These are phyloP conservation scores for Nevesoporus exiguus DNA, from an alignment of 768 basidiomycete species.

Conservation along the genomic window DNA sequence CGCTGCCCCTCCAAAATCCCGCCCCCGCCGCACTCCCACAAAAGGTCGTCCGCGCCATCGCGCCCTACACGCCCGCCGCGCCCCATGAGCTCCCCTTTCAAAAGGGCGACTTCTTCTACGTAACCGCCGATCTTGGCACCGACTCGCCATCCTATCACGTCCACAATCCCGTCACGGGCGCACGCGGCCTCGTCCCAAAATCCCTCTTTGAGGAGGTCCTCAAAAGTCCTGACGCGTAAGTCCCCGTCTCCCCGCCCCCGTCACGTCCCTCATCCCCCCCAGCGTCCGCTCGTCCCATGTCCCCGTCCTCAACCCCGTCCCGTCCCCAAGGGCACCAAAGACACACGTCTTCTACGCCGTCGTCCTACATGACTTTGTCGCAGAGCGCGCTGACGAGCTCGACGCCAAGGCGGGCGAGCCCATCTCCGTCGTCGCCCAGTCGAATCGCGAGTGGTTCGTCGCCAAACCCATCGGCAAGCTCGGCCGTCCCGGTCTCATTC, in stretches of 20 bases:
- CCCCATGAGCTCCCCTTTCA: conserved; percentile 88
- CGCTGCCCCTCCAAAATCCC: conserved; percentile 54
- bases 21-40: conserved; percentile 79
- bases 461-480: conserved; percentile 96
- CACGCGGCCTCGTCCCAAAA: conserved; percentile 88
- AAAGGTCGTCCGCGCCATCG: conserved; percentile 89
- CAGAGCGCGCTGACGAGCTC: conserved; percentile 95
- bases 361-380: conserved; percentile 91
- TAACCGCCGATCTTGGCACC: conserved; percentile 66
- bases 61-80: conserved; percentile 58
- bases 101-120: conserved; percentile 98
- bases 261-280: background rate
- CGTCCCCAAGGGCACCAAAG: conserved; percentile 35
- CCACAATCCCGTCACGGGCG: conserved; percentile 87
- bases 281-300: conserved; percentile 43
- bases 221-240: conserved; percentile 56
- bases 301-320: conserved; percentile 27
- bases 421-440: conserved; percentile 96
- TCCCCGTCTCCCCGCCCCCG: background rate
- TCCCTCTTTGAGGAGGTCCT: conserved; percentile 87
- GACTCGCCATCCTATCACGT: conserved; percentile 73
- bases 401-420: conserved; percentile 92
- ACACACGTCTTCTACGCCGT: conserved; percentile 85
- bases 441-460: conserved; percentile 99
- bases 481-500: conserved; percentile 94